Base-by-base conservation (phyloP, 2,329 filamentous ascomycete genomes). In the Sordariomycetes sp. region DNA sequence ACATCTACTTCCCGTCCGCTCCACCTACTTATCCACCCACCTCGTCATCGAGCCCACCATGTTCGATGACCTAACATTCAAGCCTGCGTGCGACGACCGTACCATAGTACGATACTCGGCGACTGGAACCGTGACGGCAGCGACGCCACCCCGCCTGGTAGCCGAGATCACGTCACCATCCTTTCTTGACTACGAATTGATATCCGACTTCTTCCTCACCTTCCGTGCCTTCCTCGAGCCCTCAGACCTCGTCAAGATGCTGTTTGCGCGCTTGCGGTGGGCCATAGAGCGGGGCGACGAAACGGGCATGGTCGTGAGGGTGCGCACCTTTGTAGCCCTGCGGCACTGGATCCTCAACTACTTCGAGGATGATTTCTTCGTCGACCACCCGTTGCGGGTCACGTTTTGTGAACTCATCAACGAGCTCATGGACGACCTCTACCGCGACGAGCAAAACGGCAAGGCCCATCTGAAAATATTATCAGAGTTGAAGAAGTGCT, bases 261-360 rank as follows among this genome's bases (percentile, higher is more conserved):
- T 99, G 17, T 79, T 97, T 61, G 86, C 91, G 2, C 83, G 94
- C 20, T 73, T 99, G 56, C 79, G 85, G 62, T 99, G 94, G 94
- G 90, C 94, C 0, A 77, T 96, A 54, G 81, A 81, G 53, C 81
- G 89, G 57, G 75, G 80, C 53, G 89, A 95, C 66, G 90, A 96
- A 67, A 84, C 85, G 58, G 94, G 94, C 45, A 88, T 90, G 66
- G 89, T 99, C 56, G 94, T 96, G n/a, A 84, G 92, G 54, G 95
- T 99, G 17, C 83, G 94, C 50, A 95, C 91, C 0, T 99, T 97
- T 72, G 94, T 96, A 28, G 94, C 94, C 8, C 78, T 97, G 52
- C 84, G 94, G 58, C 94, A 99, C 70, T 99, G 94, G 94, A 91
- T 97, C 58, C 73, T 99, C 61, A 99, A 99, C 69, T 99, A 99